Conservation (phyloP, 164 flowering plant species). For the Aristolochia californica region DNA sequence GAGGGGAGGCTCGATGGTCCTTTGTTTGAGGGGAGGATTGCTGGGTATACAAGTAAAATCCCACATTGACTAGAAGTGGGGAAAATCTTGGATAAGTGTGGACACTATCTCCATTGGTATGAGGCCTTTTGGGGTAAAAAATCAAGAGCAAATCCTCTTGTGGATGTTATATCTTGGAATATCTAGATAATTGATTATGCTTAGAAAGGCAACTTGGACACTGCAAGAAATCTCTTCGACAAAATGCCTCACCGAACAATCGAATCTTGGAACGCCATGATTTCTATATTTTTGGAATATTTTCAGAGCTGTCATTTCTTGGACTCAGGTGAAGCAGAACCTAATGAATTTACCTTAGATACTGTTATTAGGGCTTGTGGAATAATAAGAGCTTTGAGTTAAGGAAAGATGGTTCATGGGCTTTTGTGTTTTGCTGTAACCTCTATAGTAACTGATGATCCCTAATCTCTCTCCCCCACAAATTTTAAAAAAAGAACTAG, state of each 20-base stretch:
- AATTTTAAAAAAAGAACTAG: too few relatives aligned
- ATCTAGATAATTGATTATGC: constrained; percentile 15
- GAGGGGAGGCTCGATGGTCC: too few relatives aligned
- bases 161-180: constrained; percentile 27
- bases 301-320: constrained; percentile 33
- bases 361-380: constrained; percentile 50
- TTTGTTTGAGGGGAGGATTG: too few relatives aligned
- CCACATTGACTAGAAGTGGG: too few relatives aligned
- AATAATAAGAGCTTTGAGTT: constrained; percentile 17
- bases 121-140: too few relatives aligned
- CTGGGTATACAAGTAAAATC: too few relatives aligned
- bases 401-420: constrained; percentile 23
- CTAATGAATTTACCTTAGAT: constrained; percentile 62
- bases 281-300: constrained; percentile 47
- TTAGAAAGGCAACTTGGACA: constrained; percentile 22
- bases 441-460: too few relatives aligned
- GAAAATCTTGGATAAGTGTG: too few relatives aligned
- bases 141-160: too few relatives aligned
- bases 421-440: too few relatives aligned
- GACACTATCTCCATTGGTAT: too few relatives aligned
- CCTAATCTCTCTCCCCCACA: too few relatives aligned
- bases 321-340: constrained; percentile 10
- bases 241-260: constrained; percentile 43
- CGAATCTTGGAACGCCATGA: constrained; percentile 66
- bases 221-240: constrained; percentile 48